Evolutionary conservation across 148 eudicot species (phyloP).

Genomic region (Linanthus parryae): DNA sequence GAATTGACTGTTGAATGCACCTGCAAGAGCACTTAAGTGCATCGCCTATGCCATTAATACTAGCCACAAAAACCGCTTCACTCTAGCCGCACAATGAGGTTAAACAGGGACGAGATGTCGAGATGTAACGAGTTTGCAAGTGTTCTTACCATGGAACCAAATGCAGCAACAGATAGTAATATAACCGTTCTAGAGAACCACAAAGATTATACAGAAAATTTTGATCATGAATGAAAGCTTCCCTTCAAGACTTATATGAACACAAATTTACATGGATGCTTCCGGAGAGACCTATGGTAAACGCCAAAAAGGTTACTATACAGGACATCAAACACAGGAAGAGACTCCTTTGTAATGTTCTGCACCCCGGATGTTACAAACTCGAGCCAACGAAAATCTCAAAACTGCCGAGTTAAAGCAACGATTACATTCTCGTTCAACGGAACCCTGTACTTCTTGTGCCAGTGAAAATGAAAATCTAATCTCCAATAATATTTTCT

Average conservation of each 20-base stretch:
- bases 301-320: not conserved
- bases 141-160: no score
- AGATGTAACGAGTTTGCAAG: no score
- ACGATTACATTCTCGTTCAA: slow-evolving; percentile 1
- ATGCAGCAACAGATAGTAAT: no score
- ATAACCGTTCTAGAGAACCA: no score
- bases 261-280: not conserved
- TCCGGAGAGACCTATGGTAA: not conserved
- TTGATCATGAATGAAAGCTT: no score
- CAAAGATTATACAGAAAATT: no score
- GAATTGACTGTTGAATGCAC: no score
- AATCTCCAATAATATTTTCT: slow-evolving; percentile 1
- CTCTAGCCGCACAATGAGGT: no score
- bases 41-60: no score
- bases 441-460: not conserved
- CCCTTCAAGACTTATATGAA: not conserved
- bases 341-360: slow-evolving; percentile 2
- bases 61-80: no score
- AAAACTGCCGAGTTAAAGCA: not conserved
- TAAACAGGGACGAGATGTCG: no score
- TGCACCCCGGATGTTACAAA: not conserved
- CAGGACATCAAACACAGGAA: not conserved
- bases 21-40: no score
- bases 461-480: not conserved
- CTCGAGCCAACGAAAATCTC: not conserved